These are phyloP conservation scores for Meira nashicola DNA, from an alignment of 1,284 basidiomycete genomes.

Conservation along the genomic window DNA sequence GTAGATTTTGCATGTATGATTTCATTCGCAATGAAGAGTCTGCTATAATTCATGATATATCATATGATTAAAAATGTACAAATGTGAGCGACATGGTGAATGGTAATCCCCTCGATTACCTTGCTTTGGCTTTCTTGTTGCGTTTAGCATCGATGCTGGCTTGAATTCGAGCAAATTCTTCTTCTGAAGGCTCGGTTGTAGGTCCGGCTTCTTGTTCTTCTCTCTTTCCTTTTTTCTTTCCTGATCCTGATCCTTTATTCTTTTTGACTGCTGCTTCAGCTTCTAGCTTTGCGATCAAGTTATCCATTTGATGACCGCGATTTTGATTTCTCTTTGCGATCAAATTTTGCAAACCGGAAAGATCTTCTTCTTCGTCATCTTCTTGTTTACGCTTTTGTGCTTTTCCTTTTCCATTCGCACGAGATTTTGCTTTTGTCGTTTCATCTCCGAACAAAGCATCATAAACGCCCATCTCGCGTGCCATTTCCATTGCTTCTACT, in stretches of 20 bases:
- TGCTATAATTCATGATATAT: no score
- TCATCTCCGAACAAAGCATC: constrained; percentile 44
- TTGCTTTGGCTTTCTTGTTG: no score
- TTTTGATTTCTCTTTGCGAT: constrained; percentile 11
- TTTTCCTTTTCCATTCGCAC: constrained; percentile 23
- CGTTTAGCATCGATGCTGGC: no score
- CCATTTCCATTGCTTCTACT: constrained; percentile 36
- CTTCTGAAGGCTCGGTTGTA: no score
- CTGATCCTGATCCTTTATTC: not conserved
- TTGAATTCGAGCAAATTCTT: no score
- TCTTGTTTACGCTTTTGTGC: constrained; percentile 10
- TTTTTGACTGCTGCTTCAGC: constrained; percentile 8
- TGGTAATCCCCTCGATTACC: no score
- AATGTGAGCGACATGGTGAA: no score
- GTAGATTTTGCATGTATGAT: no score
- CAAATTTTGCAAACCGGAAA: constrained; percentile 5
- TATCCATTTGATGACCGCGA: not conserved
- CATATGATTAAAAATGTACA: no score
- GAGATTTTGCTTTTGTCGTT: constrained; percentile 11
- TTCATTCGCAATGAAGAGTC: no score
- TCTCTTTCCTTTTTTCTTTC: not conserved
- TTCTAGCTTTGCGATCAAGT: constrained; percentile 6
- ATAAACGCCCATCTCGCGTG: constrained; percentile 48
- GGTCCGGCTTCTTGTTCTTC: no score
- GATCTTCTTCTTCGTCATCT: constrained; percentile 16